Base-by-base conservation (phyloP, 345 rosid species). In the Populus deltoides region DNA sequence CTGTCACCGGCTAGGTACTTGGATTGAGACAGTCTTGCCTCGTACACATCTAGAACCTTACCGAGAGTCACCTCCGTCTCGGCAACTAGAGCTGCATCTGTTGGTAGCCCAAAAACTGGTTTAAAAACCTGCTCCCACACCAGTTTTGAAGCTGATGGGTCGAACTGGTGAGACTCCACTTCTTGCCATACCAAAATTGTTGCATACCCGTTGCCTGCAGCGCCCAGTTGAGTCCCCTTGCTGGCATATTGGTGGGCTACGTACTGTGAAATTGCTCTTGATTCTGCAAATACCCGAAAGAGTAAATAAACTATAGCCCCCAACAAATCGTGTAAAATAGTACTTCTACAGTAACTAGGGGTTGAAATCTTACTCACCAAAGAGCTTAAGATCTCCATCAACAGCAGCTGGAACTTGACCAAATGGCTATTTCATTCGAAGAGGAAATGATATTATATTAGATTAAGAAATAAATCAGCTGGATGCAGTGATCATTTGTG, bases 1-100 rank as follows among this genome's bases (percentile, higher is more conserved):
- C 74, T 53, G n/a, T 85, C 85, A 1, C 90, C 81, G 0, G 80
- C 87, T 16, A 90, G 67, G 75, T 83, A 86, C 33, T 79, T 82
- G 16, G 66, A 78, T 49, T 80, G 63, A 1, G 79, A 35, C 59
- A 87, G 68, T 80, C 89, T 79, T 5, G 79, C 74, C 80, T 88
- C 90, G 62, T 87, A 90, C 20, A 90, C 81, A 67, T 87, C 93
- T 29, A 88, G 81, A 25, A 90, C 90, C 31, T 83, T 83, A 0
- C 15, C 83, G 5, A 88, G 82, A 70, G 81, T 87, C 8, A 31
- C 77, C 47, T 81, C 84, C 0, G 80, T 79, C 79, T 83, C 79
- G 1, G 80, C 77, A 13, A 76, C 41, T 3, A 33, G 10, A 33
- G 70, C 39, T 3, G 36, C 43, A 33, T 66, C 70, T 33, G 36